Evolutionary conservation across 2,329 filamentous ascomycete genomes (phyloP).

Genomic region (Diaporthe sp.): DNA sequence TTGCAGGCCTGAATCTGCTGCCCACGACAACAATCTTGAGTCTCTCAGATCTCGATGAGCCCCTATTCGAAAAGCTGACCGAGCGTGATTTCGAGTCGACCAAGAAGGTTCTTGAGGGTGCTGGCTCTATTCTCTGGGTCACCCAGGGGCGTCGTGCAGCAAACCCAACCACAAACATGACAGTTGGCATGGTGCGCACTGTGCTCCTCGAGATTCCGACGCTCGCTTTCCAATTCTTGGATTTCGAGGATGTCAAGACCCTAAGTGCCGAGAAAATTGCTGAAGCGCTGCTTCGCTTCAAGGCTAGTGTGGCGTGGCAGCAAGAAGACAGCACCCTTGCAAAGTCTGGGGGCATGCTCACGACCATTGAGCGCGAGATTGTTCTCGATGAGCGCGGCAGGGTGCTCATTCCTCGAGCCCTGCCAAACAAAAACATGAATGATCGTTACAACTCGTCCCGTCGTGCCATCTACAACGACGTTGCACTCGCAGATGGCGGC

Average conservation of each 20-base stretch:
- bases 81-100: constrained; percentile 35
- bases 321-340: constrained; percentile 1
- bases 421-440: neutral
- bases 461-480: neutral
- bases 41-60: constrained; percentile 45
- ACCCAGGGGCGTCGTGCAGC: constrained; percentile 40
- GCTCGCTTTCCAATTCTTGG: constrained; percentile 43
- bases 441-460: constrained; percentile 6
- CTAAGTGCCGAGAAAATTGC: neutral
- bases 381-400: neutral
- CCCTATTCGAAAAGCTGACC: constrained; percentile 43
- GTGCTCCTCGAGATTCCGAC: constrained; percentile 39
- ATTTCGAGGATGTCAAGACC: constrained; percentile 36
- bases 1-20: neutral
- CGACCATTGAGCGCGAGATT: neutral
- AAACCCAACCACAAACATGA: constrained; percentile 44
- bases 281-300: neutral
- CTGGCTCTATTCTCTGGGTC: constrained; percentile 44
- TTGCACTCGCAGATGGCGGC: neutral
- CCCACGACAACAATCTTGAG: constrained; percentile 14
- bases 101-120: constrained; percentile 39
- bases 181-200: constrained; percentile 42
- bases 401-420: neutral
- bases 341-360: neutral
- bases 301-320: neutral